Base-by-base conservation (phyloP, 1,139 yeast genomes). In the Williopsis jadinii region DNA sequence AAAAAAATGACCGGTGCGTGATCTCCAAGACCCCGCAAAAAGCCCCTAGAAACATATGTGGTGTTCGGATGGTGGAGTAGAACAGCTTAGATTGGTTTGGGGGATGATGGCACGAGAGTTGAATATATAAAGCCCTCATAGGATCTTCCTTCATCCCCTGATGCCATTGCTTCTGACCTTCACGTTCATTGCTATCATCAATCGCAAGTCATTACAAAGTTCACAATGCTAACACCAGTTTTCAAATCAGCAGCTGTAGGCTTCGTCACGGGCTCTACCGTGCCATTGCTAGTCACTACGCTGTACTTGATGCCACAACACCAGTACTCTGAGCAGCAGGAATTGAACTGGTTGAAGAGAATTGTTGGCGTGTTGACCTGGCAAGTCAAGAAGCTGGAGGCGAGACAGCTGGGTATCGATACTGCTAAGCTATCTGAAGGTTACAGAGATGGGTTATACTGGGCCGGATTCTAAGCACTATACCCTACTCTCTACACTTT, bases 401-500 rank as follows among this genome's bases (percentile, higher is more conserved):
- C 42, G 32, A 40, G 41, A 8, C 11, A 13, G 11, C 10, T 11
- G 13, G 37, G 34, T 8, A 5, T 11, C 12, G 11, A 24, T 13
- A 11, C 11, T 28, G 11, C 19, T 6, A 28, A 30, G 10, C 12
- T 46, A 10, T 32, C 41, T 26, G 44, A 42, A 13, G 52, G 50
- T 10, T 53, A 48, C 35, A 45, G 47, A 32, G 58, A 54, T 35
- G 55, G 56, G 3, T 43, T 54, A 13, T 54, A 54, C 42, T 54
- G 58, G 58, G 58, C 58, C 13, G 58, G 58, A 1, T 54, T 54
- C 38, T 54, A 39, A 45, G 12, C 4, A 11, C 30, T 11, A 28
- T n/a, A 28, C 30, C 24, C 24, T 19, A 19, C 10, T 19, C 15
- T 12, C 36, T 34, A 12, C 30, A 34, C 24, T 27, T 27, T 28